Base-by-base conservation (phyloP, 495 filamentous ascomycete species). In the Friedmanniomyces simplex region DNA sequence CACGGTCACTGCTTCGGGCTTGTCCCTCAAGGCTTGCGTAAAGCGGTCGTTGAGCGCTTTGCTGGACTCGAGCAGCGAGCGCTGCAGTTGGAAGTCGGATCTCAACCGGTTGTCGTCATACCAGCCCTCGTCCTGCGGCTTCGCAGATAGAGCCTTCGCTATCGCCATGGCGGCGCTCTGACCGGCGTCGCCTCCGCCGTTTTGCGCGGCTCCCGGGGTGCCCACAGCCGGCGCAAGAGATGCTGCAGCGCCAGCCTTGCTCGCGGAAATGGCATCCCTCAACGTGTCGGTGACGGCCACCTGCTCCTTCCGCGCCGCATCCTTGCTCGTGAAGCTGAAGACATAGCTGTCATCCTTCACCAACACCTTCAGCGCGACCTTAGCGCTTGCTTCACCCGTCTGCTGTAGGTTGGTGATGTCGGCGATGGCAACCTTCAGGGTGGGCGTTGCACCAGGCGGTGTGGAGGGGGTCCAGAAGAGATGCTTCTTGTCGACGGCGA, bases 351-450 rank as follows among this genome's bases (percentile, higher is more conserved):
- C 80, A 1, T 84, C 71, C 61, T 86, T 82, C 51, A 81, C 83
- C 62, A 94, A 84, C 50, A 97, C 80, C 69, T 89, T 93, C 42
- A 96, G 78, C 79, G 95, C 93, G 47, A 94, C 89, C 73, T 96
- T 97, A 13, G 87, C 72, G 18, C 77, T 80, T 8, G 74, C 82
- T 45, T 84, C 87, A 0, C 91, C 89, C 0, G 93, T 96, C 69
- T 96, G 91, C 66, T 97, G 90, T 39, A 98, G 78, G 74, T 97
- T 95, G 22, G 83, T 88, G 64, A 97, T 93, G 53, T 79, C 80
- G 39, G 80, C 67, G 43, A 96, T 74, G n/a, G 79, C 63, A 26
- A 97, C 79, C 2, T 79, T 84, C 36, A 96, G 69, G 20, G 78
- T 62, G 18, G 83, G 76, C 53, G 79, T 72, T 2, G 76, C 76